Conservation (phyloP, 2,329 filamentous ascomycete species). For the Chrysosporium queenslandicum region DNA sequence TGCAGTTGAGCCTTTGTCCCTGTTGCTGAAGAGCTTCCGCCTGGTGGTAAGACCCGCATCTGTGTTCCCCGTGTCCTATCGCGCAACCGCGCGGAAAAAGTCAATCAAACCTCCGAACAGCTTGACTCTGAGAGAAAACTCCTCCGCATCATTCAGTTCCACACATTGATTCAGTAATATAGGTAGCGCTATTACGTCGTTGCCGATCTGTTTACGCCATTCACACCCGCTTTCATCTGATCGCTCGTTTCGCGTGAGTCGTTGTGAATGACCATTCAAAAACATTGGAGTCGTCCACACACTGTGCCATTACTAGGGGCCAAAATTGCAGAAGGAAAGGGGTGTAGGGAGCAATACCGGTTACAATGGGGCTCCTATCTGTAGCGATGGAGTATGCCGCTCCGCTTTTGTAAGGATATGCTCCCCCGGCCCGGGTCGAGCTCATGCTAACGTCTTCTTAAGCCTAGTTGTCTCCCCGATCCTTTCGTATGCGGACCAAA, state of each 20-base stretch:
- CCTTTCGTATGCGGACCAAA: slow-evolving; percentile 58
- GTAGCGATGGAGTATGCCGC: slow-evolving; percentile 39
- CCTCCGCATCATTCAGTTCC: too few species aligned
- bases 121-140: too few species aligned
- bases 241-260: neutral
- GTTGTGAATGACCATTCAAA: slow-evolving; percentile 1
- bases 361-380: slow-evolving; percentile 28
- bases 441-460: slow-evolving; percentile 9
- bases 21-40: neutral
- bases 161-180: too few species aligned
- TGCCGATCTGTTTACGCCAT: neutral
- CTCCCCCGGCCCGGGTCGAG: neutral
- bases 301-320: neutral
- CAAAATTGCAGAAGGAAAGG: neutral
- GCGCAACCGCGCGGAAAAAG: too few species aligned
- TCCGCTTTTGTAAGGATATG: slow-evolving; percentile 38
- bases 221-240: neutral
- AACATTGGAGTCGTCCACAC: neutral
- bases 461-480: slow-evolving; percentile 54
- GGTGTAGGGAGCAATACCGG: neutral
- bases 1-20: too few species aligned
- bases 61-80: neutral
- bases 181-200: too few species aligned
- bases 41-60: neutral
- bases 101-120: too few species aligned